These are phyloP conservation scores for Dovyalis caffra DNA, from an alignment of 345 rosid species.

Conservation along the genomic window DNA sequence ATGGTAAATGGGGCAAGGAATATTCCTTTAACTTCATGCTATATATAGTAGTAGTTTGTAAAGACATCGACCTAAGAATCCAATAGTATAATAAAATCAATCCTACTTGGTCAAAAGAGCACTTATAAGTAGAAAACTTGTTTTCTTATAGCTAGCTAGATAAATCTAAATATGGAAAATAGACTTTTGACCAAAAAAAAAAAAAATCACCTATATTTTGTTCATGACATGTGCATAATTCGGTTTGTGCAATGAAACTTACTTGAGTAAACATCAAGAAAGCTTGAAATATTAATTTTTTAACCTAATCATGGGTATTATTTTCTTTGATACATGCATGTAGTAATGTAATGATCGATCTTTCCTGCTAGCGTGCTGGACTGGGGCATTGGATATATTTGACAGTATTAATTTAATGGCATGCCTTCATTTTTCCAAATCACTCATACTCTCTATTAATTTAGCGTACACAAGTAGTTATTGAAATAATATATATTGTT, in stretches of 20 bases:
- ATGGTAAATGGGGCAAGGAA: not conserved
- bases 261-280: constrained; percentile 7
- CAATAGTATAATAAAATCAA: too few relatives aligned
- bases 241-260: constrained; percentile 9
- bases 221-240: not conserved
- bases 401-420: not conserved
- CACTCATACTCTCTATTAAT: not conserved
- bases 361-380: constrained; percentile 4
- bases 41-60: not conserved
- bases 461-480: too few relatives aligned
- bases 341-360: constrained; percentile 5
- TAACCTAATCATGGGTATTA: not conserved
- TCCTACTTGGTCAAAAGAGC: not conserved
- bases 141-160: not conserved
- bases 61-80: not conserved
- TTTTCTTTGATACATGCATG: not conserved
- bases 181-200: not conserved
- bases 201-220: not conserved
- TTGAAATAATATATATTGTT: too few relatives aligned
- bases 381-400: not conserved
- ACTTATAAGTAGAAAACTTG: not conserved
- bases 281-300: not conserved
- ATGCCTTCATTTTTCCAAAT: not conserved
- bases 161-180: too few relatives aligned
- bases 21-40: not conserved